These are phyloP conservation scores for Acacia crassicarpa DNA, from an alignment of 306 rosid species.

Conservation along the genomic window DNA sequence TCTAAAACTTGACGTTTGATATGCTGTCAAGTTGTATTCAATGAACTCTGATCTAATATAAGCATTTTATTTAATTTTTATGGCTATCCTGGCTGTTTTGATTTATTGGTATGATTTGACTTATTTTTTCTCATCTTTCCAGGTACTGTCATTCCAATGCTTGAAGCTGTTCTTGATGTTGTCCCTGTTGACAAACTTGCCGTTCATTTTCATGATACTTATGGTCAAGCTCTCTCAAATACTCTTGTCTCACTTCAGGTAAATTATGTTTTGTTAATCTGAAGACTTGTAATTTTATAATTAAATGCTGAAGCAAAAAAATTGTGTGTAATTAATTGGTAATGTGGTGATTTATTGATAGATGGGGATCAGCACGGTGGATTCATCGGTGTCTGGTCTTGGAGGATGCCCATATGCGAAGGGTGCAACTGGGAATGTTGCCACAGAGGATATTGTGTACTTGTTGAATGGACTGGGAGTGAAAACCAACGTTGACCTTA, in stretches of 20 bases:
- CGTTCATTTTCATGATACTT: slow-evolving; percentile 95
- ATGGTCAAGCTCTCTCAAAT: slow-evolving; percentile 97
- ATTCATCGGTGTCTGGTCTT: slow-evolving; percentile 90
- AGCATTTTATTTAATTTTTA: background rate
- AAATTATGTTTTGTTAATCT: slow-evolving; percentile 16
- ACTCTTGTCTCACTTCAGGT: slow-evolving; percentile 84
- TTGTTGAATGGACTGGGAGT: slow-evolving; percentile 83
- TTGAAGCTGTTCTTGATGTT: slow-evolving; percentile 75
- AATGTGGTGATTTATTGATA: slow-evolving; percentile 26
- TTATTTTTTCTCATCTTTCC: slow-evolving; percentile 13
- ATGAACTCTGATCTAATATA: background rate
- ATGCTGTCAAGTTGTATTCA: background rate
- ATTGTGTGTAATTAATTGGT: background rate
- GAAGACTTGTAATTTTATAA: background rate
- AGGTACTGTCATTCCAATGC: slow-evolving; percentile 88
- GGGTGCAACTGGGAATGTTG: slow-evolving; percentile 94
- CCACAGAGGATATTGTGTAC: slow-evolving; percentile 93
- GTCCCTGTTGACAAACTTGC: slow-evolving; percentile 71
- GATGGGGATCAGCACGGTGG: slow-evolving; percentile 79
- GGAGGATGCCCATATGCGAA: slow-evolving; percentile 97
- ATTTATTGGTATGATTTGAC: slow-evolving; percentile 27
- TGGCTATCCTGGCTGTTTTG: slow-evolving; percentile 22
- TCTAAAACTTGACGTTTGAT: slow-evolving; percentile 6
- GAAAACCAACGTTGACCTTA: slow-evolving; percentile 71
- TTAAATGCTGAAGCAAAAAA: background rate